phyloP scores from a whole-genome alignment of 2,329 filamentous ascomycete species.

The Curvularia lunata region DNA sequence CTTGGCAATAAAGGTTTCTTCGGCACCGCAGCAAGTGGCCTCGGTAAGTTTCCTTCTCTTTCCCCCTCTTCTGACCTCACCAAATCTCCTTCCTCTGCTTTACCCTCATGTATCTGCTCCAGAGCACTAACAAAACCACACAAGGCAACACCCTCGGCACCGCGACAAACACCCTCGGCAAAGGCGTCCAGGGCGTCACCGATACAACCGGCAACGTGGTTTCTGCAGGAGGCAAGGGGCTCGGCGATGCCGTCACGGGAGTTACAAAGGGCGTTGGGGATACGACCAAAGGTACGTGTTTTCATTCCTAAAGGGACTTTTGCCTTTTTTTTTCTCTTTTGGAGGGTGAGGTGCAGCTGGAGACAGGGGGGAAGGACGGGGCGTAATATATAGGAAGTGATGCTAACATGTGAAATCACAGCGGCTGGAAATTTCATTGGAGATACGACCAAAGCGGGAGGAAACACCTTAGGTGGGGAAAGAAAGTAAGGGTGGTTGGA shows the following conservation, averaged over 20 bases:
- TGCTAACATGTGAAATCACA: constrained; percentile 2
- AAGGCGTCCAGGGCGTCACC: constrained; percentile 41
- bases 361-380: no score
- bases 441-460: constrained; percentile 38
- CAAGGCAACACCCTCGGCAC: constrained; percentile 45
- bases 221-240: constrained; percentile 41
- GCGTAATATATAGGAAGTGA: neutral
- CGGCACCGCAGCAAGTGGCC: constrained; percentile 41
- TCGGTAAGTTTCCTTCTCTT: constrained; percentile 16
- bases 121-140: no score
- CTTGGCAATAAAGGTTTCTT: constrained; percentile 43
- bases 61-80: no score
- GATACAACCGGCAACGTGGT: constrained; percentile 42
- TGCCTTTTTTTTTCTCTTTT: neutral
- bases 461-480: constrained; percentile 22
- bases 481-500: no score
- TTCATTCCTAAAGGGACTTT: neutral
- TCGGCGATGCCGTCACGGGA: constrained; percentile 45
- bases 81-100: no score
- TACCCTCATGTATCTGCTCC: no score
- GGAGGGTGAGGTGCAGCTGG: neutral
- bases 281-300: constrained; percentile 41
- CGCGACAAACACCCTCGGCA: constrained; percentile 44
- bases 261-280: constrained; percentile 45
- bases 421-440: constrained; percentile 39